These are phyloP conservation scores for Andalucia godoyi DNA, from an alignment of 78 protist species.

Conservation along the genomic window DNA sequence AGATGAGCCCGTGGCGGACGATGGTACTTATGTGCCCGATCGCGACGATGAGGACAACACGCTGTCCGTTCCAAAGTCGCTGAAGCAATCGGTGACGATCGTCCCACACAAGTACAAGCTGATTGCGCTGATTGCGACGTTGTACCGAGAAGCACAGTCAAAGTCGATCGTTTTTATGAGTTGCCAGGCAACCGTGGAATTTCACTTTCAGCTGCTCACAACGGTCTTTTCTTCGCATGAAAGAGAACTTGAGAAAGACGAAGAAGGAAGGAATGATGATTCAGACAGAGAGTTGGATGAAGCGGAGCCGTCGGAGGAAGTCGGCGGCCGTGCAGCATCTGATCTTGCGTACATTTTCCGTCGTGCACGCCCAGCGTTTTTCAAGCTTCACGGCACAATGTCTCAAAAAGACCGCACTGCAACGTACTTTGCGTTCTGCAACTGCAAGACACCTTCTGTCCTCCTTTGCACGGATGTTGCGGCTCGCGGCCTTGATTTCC, in stretches of 20 bases:
- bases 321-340: conserved; percentile 1
- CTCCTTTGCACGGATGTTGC: conserved; percentile 77
- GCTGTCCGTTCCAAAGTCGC: not conserved
- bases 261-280: conserved; percentile 1
- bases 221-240: no score
- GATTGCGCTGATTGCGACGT: not conserved
- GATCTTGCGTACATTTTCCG: not conserved
- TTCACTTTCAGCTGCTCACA: conserved; percentile 8
- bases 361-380: not conserved
- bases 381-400: conserved; percentile 69
- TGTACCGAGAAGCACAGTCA: not conserved
- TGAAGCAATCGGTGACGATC: conserved; percentile 5
- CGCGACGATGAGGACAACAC: conserved; percentile 6
- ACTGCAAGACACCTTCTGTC: conserved; percentile 21
- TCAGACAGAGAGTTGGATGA: not conserved
- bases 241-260: no score
- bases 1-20: not conserved
- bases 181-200: conserved; percentile 15
- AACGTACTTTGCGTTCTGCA: conserved; percentile 31
- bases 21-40: no score
- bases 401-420: conserved; percentile 56
- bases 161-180: conserved; percentile 9
- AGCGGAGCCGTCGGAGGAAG: not conserved
- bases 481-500: conserved; percentile 81
- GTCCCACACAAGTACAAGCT: not conserved